Base-by-base conservation (phyloP, 805 yeast genomes). In the Yarrowia sp. region DNA sequence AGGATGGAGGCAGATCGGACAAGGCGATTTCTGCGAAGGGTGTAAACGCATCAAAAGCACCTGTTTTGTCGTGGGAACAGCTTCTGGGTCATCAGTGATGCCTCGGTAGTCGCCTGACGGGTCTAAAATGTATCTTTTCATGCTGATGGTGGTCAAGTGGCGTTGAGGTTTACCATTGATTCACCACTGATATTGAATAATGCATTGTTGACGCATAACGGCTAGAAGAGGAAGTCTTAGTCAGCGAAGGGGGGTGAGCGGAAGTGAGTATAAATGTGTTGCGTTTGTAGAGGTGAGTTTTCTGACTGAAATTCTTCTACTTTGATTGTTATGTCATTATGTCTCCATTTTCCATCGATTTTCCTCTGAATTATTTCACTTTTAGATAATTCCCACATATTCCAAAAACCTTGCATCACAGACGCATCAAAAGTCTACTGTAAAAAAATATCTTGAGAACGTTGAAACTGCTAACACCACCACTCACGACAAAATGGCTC, bases 1-100 rank as follows among this genome's bases (percentile, higher is more conserved):
- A 2, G 67, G 56, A 48, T 49, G 55, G 15, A 63, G 67, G 40
- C 67, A 63, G 2, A 63, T 48, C n/a, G 67, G 56, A 48, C 67
- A 63, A 0, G 67, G 67, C 26, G 67, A 48, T 38, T 48, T 48
- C 8, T 49, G 45, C 3, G 45, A 40, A 1, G 45, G 56, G 10
- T 49, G 56, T 9, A 63, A 16, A 12, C 67, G 67, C 67, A 63
- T 41, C 40, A 63, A 5, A 3, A 63, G 32, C n/a, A 63, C 48
- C 12, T 48, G 38, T 36, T 63, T 46, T 19, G 40, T 12, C 32
- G 67, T 19, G 2, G 55, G 67, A 15, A 10, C n/a, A 2, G 56
- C 9, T 15, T 63, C 67, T 2, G 67, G 36, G 32, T 63, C 56
- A 12, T 49, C 40, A 7, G 26, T 48, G 22, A 48, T 19, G 5